Evolutionary conservation across 2,329 filamentous ascomycete genomes (phyloP), one percentile per base, ranked within the genome.

Genomic region (Cladophialophora chaetospira): DNA sequence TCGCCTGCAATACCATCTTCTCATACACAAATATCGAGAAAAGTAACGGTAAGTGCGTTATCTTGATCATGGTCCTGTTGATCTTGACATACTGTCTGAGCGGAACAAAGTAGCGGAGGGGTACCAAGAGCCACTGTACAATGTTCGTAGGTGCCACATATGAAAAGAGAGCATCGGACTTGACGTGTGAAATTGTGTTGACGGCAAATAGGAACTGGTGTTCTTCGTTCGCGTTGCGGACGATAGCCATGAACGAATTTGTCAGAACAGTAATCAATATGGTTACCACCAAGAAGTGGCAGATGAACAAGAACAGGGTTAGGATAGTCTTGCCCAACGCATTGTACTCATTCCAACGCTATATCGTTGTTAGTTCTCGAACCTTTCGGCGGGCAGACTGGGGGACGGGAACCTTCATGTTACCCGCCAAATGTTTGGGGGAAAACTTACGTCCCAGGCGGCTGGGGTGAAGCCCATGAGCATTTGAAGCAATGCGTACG

Each of bases 121-220:
- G 93, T 67, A 91, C 91, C 25, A 96, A 77, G 0, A 93, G 70
- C 93, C 92, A 97, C 1, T 90, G 92, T 61, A 97, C 82, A 26
- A 97, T 88, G 69, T 97, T 97, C 11, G 89, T 88, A 0, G 93
- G 93, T 1, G 93, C 89, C 59, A 97, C 84, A 70, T 97, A 97
- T 3, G 91, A 95, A 77, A 97, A 97, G 0, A 97, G 78, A 0
- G 91, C 89, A 70, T 97, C 93, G n/a, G 94, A 96, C 72, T 97
- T 97, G 63, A 97, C 93, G 89, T 96, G 95, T 3, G 91, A 95
- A 47, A 97, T 96, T 3, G 93, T 95, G 69, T 97, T 97, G 71
- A 97, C 91, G 0, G 93, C 93, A 68, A 97, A 97, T 2, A 97
- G 75, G 69, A 96, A 97, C 63, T 87, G 84, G 66, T 97, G 92